A percentile compares a stretch with the other conserved stretches of the same genome.
Conservation (phyloP, 805 yeast species). For the Myxozyma geophila region DNA sequence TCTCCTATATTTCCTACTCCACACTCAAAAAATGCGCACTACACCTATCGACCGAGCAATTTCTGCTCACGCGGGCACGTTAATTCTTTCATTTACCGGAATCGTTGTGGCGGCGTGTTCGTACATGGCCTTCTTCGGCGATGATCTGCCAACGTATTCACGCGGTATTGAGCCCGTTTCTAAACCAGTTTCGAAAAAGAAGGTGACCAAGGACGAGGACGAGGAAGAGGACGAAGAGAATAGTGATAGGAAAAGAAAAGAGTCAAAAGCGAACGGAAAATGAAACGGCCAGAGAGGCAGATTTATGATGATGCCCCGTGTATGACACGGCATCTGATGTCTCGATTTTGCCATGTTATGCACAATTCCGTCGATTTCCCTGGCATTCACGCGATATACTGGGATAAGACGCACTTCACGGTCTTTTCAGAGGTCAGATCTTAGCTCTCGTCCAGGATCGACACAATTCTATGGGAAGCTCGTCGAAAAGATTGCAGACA, state of each 20-base stretch:
- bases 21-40: not conserved
- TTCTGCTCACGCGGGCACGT: conserved; percentile 27
- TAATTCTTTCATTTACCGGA: conserved; percentile 40
- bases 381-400: too few species aligned
- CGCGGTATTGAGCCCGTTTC: not conserved
- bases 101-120: conserved; percentile 40
- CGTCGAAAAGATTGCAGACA: too few species aligned
- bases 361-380: not conserved
- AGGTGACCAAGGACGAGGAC: not conserved
- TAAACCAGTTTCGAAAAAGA: not conserved
- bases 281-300: too few species aligned
- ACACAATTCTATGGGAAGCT: too few species aligned
- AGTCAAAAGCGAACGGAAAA: too few species aligned
- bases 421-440: too few species aligned
- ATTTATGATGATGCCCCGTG: too few species aligned
- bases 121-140: conserved; percentile 20
- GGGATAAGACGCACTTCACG: too few species aligned
- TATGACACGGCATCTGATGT: not conserved
- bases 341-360: not conserved
- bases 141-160: conserved; percentile 12
- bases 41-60: conserved; percentile 38
- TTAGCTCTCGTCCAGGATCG: too few species aligned
- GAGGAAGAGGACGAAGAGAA: not conserved
- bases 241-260: not conserved
- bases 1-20: not conserved